Conservation (phyloP, 441 rosid species). For the Syzygium syzygioides region DNA sequence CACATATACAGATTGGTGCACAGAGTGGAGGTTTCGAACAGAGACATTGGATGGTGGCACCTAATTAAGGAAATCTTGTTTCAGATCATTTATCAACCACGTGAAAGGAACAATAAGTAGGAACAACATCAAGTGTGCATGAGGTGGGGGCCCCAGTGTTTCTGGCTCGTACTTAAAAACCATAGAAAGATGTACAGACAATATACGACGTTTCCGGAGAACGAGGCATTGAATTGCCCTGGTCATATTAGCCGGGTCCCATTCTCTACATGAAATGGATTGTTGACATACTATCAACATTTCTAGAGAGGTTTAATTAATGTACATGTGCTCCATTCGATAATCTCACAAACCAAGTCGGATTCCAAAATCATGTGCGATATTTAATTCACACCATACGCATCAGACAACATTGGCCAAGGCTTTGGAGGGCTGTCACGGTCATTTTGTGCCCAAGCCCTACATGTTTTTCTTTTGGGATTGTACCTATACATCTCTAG, state of each 20-base stretch:
- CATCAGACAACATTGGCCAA: neutral
- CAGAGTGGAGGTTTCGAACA: conserved; percentile 16
- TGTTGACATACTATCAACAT: neutral
- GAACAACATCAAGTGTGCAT: conserved; percentile 20
- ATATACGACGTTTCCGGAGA: neutral
- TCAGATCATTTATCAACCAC: conserved; percentile 32
- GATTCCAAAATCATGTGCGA: neutral
- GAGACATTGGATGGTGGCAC: conserved; percentile 55
- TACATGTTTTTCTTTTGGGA: neutral
- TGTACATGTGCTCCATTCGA: neutral
- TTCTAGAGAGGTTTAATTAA: neutral
- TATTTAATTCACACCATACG: neutral
- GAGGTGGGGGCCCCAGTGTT: conserved; percentile 6
- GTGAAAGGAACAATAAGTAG: conserved; percentile 40
- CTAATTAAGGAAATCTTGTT: conserved; percentile 50
- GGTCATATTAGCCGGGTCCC: neutral
- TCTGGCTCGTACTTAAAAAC: neutral
- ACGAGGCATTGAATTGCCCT: neutral
- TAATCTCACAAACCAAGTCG: neutral
- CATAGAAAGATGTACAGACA: neutral
- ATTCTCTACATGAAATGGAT: neutral
- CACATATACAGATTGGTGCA: conserved; percentile 1
- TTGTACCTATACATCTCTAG: conserved; percentile 57
- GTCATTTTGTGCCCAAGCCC: neutral
- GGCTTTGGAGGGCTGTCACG: neutral